phyloP scores from a whole-genome alignment of 768 basidiomycete species.

The Boletus sensibilis region DNA sequence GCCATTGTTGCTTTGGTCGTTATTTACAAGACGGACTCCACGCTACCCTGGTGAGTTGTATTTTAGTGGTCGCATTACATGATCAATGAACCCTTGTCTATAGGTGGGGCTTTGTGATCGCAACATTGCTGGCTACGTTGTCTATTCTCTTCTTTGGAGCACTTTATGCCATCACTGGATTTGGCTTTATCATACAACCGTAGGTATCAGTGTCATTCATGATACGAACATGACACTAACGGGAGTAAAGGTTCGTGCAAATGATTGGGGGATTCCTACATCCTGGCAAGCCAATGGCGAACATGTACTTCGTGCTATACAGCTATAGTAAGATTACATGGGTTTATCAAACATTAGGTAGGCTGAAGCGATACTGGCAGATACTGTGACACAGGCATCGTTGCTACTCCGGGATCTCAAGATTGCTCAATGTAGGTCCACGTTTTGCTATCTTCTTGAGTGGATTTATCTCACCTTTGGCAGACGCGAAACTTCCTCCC shows the following conservation, averaged over 20 bases:
- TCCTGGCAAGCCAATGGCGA: slow-evolving; percentile 42
- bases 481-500: slow-evolving; percentile 59
- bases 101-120: slow-evolving; percentile 50
- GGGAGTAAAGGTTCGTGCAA: slow-evolving; percentile 31
- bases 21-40: slow-evolving; percentile 52
- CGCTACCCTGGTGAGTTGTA: slow-evolving; percentile 46
- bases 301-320: slow-evolving; percentile 45
- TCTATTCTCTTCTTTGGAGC: slow-evolving; percentile 57
- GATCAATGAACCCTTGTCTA: neutral
- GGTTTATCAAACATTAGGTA: slow-evolving; percentile 40
- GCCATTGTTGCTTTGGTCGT: slow-evolving; percentile 54
- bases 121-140: slow-evolving; percentile 47
- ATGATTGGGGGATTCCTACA: slow-evolving; percentile 39
- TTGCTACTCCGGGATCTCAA: slow-evolving; percentile 59
- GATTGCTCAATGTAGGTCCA: slow-evolving; percentile 30
- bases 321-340: slow-evolving; percentile 41
- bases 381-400: slow-evolving; percentile 49
- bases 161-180: slow-evolving; percentile 50
- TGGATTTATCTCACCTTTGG: slow-evolving; percentile 37
- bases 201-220: slow-evolving; percentile 12
- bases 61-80: neutral
- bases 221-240: neutral
- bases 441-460: slow-evolving; percentile 26
- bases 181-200: slow-evolving; percentile 25
- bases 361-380: slow-evolving; percentile 35